These are phyloP conservation scores for Lonicera japonica DNA, from an alignment of 129 eudicot genomes.

Conservation along the genomic window DNA sequence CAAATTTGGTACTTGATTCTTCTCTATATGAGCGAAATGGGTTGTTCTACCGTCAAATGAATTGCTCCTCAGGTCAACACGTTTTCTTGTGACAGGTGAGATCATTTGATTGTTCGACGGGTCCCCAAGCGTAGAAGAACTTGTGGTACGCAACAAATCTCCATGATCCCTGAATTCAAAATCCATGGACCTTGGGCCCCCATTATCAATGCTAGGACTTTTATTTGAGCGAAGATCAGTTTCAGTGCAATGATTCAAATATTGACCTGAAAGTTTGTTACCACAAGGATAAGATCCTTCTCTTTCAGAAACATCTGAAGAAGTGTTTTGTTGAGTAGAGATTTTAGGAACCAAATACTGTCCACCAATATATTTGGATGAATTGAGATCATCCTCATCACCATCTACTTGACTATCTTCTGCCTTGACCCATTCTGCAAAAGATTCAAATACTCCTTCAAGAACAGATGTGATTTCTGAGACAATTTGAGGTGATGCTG, in stretches of 20 bases:
- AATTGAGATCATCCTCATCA: conserved; percentile 29
- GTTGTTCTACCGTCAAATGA: conserved; percentile 21
- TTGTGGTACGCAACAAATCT: conserved; percentile 34
- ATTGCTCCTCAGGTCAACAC: conserved; percentile 37
- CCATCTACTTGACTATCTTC: conserved; percentile 29
- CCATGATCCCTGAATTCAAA: conserved; percentile 44
- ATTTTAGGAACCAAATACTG: conserved; percentile 32
- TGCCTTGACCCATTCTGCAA: conserved; percentile 41
- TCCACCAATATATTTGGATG: conserved; percentile 35
- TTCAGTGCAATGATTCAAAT: conserved; percentile 35
- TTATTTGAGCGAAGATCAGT: conserved; percentile 25
- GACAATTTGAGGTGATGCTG: conserved; percentile 45
- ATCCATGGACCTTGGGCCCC: conserved; percentile 51
- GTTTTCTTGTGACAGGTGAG: conserved; percentile 48
- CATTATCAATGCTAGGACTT: conserved; percentile 43
- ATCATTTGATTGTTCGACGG: conserved; percentile 23
- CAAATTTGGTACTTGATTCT: conserved; percentile 24
- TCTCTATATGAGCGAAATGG: conserved; percentile 26
- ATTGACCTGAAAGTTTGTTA: conserved; percentile 36
- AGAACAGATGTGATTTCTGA: conserved; percentile 54
- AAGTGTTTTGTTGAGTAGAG: conserved; percentile 25
- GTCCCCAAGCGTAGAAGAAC: conserved; percentile 59
- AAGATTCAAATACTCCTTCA: conserved; percentile 57
- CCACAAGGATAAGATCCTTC: conserved; percentile 25
- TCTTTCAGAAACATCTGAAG: conserved; percentile 36